A percentile compares a stretch with the other conserved stretches of the same genome.
phyloP scores from a whole-genome alignment of 75 land plant species.

The Sequoiadendron giganteum region DNA sequence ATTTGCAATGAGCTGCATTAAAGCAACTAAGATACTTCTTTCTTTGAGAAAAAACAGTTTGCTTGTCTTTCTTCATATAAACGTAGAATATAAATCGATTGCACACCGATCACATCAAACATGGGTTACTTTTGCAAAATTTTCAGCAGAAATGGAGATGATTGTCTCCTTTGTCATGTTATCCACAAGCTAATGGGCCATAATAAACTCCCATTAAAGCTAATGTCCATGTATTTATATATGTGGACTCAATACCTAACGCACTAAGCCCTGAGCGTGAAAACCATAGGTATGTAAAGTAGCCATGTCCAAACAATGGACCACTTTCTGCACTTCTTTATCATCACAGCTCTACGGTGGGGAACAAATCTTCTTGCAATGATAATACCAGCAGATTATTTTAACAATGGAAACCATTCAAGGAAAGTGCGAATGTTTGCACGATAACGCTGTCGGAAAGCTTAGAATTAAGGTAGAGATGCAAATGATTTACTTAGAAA shows the following conservation, averaged over 20 bases:
- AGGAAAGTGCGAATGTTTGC: not conserved
- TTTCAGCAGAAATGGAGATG: not conserved
- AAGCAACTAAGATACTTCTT: not conserved
- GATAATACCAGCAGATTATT: not conserved
- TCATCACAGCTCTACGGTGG: not conserved
- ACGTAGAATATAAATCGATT: not conserved
- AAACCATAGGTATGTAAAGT: not conserved
- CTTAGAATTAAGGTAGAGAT: not conserved
- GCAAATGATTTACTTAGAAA: not conserved
- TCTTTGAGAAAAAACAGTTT: not conserved
- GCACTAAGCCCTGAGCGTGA: not conserved
- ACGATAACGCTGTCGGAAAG: not conserved
- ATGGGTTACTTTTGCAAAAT: not conserved
- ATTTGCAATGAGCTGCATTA: not conserved
- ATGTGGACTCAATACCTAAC: not conserved
- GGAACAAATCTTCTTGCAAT: not conserved
- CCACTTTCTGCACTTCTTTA: not conserved
- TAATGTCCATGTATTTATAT: not conserved
- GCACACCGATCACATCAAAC: not conserved
- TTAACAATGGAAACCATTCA: not conserved
- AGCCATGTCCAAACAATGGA: not conserved
- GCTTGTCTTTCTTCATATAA: not conserved
- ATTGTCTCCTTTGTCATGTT: not conserved
- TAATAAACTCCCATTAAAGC: not conserved
- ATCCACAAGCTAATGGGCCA: conserved; percentile 1